Percentiles rank a stretch among this genome's conserved stretches.
Conservation (phyloP, 2,329 filamentous ascomycete species). For the Coniella vitis region DNA sequence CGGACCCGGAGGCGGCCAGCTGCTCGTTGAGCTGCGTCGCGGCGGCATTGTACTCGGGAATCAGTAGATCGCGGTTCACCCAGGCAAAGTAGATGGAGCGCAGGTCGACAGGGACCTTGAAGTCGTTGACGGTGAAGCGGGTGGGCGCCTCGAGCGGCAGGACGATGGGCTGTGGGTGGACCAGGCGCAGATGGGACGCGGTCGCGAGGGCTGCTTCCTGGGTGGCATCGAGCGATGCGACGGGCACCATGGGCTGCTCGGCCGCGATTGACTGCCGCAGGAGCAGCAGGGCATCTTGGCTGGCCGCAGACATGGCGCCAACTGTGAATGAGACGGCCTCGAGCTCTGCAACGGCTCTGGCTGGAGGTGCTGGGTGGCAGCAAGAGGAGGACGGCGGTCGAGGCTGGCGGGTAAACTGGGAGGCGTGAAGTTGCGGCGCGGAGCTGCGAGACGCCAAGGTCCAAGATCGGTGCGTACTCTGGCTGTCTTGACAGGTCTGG, state of each 20-base stretch:
- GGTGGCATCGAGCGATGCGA: constrained; percentile 59
- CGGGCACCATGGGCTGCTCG: constrained; percentile 63
- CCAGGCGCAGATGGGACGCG: constrained; percentile 75
- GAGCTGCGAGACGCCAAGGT: background rate
- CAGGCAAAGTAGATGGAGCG: constrained; percentile 96
- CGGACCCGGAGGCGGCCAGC: constrained; percentile 43
- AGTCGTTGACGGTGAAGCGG: constrained; percentile 71
- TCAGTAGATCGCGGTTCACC: constrained; percentile 83
- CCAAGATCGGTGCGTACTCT: background rate
- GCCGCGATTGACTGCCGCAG: constrained; percentile 77
- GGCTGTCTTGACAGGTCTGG: no score
- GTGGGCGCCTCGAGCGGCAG: constrained; percentile 69
- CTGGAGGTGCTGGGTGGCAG: background rate
- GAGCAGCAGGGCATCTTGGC: constrained; percentile 73
- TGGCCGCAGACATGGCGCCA: constrained; percentile 47
- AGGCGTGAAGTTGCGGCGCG: background rate
- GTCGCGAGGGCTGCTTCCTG: constrained; percentile 60
- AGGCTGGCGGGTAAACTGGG: background rate
- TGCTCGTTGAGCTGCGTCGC: constrained; percentile 76
- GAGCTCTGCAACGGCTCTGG: background rate
- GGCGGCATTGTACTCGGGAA: constrained; percentile 84
- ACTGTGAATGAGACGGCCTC: background rate
- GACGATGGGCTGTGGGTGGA: constrained; percentile 49
- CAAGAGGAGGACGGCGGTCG: background rate
- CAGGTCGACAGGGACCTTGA: constrained; percentile 67